Percentiles rank a stretch among this genome's conserved stretches.
These are phyloP conservation scores for Coleophoma eucalyptorum DNA, from an alignment of 2,329 filamentous ascomycete genomes.

Conservation along the genomic window DNA sequence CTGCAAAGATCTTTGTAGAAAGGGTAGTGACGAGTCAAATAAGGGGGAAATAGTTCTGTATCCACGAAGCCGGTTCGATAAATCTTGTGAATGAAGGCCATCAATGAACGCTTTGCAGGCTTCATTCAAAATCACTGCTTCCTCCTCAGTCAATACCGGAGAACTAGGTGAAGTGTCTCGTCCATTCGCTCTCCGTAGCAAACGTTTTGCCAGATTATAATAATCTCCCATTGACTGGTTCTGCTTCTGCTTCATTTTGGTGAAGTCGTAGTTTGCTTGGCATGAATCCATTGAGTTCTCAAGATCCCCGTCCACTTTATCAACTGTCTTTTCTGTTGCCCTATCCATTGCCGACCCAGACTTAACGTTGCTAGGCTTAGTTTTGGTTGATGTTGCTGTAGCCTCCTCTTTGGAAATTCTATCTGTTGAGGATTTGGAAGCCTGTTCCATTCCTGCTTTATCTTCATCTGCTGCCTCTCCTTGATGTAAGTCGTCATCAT, in stretches of 20 bases:
- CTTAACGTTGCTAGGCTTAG: background rate
- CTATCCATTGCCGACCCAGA: too few species aligned
- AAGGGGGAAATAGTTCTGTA: constrained; percentile 42
- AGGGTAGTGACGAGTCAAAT: constrained; percentile 22
- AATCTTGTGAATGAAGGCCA: constrained; percentile 44
- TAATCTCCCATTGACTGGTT: constrained; percentile 25
- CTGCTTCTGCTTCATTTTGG: constrained; percentile 22
- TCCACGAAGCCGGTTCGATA: constrained; percentile 40
- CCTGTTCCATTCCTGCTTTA: background rate
- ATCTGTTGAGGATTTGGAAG: background rate
- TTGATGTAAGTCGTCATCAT: constrained; percentile 20
- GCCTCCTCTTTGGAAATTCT: too few species aligned
- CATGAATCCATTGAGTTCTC: background rate
- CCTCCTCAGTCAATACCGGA: constrained; percentile 21
- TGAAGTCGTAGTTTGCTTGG: background rate
- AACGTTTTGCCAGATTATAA: constrained; percentile 22
- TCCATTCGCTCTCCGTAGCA: constrained; percentile 22
- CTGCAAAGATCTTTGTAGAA: constrained; percentile 41
- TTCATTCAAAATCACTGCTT: constrained; percentile 46
- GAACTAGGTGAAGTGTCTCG: constrained; percentile 20
- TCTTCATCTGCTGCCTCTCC: constrained; percentile 28
- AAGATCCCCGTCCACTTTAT: background rate
- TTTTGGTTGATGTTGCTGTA: background rate
- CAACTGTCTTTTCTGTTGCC: background rate
- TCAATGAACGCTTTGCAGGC: constrained; percentile 50